phyloP scores from a whole-genome alignment of 1,139 yeast species.

The Hansenula lynferdii region DNA sequence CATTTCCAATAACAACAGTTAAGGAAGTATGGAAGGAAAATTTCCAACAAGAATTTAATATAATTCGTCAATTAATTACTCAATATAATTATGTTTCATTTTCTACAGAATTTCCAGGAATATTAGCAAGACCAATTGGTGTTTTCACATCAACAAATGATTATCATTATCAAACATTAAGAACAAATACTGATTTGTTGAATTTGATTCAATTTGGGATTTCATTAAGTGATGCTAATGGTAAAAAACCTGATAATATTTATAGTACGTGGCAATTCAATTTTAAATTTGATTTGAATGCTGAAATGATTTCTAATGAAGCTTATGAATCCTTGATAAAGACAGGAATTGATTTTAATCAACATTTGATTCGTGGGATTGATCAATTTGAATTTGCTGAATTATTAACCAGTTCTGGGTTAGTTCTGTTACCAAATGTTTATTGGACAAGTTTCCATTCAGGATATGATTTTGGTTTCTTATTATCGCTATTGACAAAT shows the following conservation, averaged over 20 bases:
- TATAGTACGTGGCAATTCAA: slow-evolving; percentile 96
- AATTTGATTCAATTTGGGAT: slow-evolving; percentile 85
- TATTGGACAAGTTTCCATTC: slow-evolving; percentile 93
- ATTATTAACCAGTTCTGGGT: slow-evolving; percentile 78
- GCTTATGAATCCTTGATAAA: slow-evolving; percentile 71
- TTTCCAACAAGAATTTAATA: slow-evolving; percentile 74
- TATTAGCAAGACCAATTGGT: slow-evolving; percentile 96
- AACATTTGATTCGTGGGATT: slow-evolving; percentile 76
- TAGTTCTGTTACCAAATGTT: slow-evolving; percentile 65
- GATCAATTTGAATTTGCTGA: slow-evolving; percentile 80
- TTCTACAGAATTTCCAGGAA: slow-evolving; percentile 94
- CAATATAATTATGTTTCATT: slow-evolving; percentile 70
- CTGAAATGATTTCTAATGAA: slow-evolving; percentile 81
- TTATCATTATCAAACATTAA: slow-evolving; percentile 91
- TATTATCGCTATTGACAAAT: slow-evolving; percentile 73
- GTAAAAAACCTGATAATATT: slow-evolving; percentile 65
- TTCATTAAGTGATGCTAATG: slow-evolving; percentile 74
- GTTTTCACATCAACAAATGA: slow-evolving; percentile 85
- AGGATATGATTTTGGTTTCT: slow-evolving; percentile 92
- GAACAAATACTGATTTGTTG: slow-evolving; percentile 85
- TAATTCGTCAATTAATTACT: slow-evolving; percentile 65
- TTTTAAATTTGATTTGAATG: slow-evolving; percentile 69
- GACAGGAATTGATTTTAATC: slow-evolving; percentile 77
- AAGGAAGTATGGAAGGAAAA: slow-evolving; percentile 83
- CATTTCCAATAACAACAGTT: slow-evolving; percentile 14